Evolutionary conservation across 1,284 basidiomycete genomes (phyloP).

Genomic region (Cystobasidium pallidum): DNA sequence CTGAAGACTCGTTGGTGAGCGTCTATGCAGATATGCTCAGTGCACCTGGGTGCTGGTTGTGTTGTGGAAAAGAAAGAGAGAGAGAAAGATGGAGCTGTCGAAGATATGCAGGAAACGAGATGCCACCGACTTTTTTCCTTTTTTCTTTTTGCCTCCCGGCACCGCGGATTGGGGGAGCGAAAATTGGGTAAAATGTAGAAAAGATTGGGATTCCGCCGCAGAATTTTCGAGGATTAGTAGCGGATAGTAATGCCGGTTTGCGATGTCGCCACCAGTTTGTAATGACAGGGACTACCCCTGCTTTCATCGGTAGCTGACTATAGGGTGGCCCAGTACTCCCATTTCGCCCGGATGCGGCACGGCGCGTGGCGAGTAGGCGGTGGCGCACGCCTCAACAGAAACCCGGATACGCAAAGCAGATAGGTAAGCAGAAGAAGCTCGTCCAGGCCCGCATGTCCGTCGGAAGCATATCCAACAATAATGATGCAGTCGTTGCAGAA

Average conservation of each 20-base stretch:
- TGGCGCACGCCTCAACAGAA: slow-evolving; percentile 13
- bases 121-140: neutral
- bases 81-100: slow-evolving; percentile 2
- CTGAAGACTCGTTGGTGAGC: slow-evolving; percentile 3
- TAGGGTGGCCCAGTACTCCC: neutral
- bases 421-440: too few relatives aligned
- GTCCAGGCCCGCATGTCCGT: slow-evolving; percentile 9
- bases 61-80: slow-evolving; percentile 22
- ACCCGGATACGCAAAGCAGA: slow-evolving; percentile 4
- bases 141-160: slow-evolving; percentile 8
- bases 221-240: neutral
- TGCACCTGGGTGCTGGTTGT: slow-evolving; percentile 22
- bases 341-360: neutral
- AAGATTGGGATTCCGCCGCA: slow-evolving; percentile 2
- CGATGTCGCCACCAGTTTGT: slow-evolving; percentile 10
- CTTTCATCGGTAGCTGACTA: neutral
- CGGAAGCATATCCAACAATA: slow-evolving; percentile 16
- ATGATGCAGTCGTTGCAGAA: neutral
- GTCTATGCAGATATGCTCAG: slow-evolving; percentile 18
- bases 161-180: neutral
- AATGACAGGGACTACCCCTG: neutral
- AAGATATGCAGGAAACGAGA: neutral
- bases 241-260: neutral
- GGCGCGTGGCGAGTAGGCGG: neutral
- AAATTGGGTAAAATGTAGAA: neutral